A percentile compares a stretch with the other conserved stretches of the same genome.
phyloP scores from a whole-genome alignment of 495 filamentous ascomycete species.

The Bacidia gigantensis region DNA sequence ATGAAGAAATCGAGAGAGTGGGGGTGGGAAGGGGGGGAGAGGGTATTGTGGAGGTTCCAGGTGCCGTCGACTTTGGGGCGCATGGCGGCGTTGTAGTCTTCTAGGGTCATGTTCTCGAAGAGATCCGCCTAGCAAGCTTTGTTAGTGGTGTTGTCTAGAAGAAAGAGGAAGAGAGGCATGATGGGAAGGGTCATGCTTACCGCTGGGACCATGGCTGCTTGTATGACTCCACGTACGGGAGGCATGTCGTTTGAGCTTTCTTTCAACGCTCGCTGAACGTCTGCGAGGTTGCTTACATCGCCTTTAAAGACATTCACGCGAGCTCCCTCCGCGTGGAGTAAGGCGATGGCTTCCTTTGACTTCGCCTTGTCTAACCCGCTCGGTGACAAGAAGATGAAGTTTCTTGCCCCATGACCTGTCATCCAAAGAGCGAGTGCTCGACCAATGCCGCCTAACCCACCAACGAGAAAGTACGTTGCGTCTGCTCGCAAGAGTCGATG shows the following conservation, averaged over 20 bases:
- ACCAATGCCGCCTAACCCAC: constrained; percentile 33
- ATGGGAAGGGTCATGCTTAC: constrained; percentile 13
- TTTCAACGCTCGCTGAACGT: constrained; percentile 3
- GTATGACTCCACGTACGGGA: constrained; percentile 28
- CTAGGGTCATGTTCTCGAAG: constrained; percentile 11
- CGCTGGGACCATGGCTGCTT: constrained; percentile 17
- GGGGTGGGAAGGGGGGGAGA: constrained; percentile 29
- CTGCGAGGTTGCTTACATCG: constrained; percentile 20
- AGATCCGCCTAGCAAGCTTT: constrained; percentile 15
- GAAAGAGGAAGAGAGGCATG: not conserved
- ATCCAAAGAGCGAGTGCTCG: constrained; percentile 28
- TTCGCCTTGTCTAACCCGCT: constrained; percentile 14
- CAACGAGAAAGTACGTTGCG: constrained; percentile 30
- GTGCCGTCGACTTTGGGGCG: constrained; percentile 28
- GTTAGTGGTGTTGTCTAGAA: not conserved
- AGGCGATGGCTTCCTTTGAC: constrained; percentile 12
- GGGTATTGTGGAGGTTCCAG: constrained; percentile 32
- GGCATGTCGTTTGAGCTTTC: not conserved
- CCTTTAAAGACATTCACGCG: constrained; percentile 19
- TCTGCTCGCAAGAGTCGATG: constrained; percentile 10
- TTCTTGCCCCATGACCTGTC: constrained; percentile 25
- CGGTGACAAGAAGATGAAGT: constrained; percentile 26
- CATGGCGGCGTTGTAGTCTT: constrained; percentile 10
- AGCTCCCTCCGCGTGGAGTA: constrained; percentile 14
- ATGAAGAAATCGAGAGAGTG: constrained; percentile 40